Evolutionary conservation across 2,329 filamentous ascomycete genomes (phyloP), one percentile per base, ranked within the genome.

Genomic region (Piedraia hortae): DNA sequence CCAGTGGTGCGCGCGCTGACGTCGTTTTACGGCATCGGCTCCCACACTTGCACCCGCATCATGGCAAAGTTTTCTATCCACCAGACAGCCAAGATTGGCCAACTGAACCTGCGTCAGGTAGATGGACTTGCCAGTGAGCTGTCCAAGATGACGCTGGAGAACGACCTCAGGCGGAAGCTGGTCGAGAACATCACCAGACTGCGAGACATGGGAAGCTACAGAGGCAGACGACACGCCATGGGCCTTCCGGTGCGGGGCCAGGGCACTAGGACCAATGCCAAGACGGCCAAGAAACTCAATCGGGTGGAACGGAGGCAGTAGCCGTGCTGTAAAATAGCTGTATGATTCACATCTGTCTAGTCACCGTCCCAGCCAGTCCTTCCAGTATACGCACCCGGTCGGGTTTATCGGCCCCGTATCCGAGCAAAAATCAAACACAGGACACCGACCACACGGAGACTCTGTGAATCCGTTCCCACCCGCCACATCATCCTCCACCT

Each of bases 111-210:
- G 27, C 66, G 71, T 43, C 80, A 77, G 28, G 53, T 90, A 34
- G 68, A 75, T 23, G 69, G 72, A 23, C 55, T 97, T 28, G 85
- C 72, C 11, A 71, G 71, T 22, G 75, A 89, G 39, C 55, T 97
- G 18, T 74, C 77, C 9, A 68, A 66, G 24, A 80, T 97, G 75
- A 89, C 72, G 28, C 75, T 93, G 37, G 85, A 91, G 46, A 89
- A 72, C 45, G 80, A 93, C 38, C 56, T 88, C 31, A 56, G 65
- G 38, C 62, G 71, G 41, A 52, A 74, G 27, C 50, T 91, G 16
- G 59, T 69, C 37, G 75, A 90, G 21, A 85, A 93, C 39, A 89
- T 97, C 34, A 57, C 57, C 42, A 56, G 82, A 27, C 39, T 97
- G 45, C 74, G 72, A 43, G 80, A 91, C 37, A 91, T 90, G 53